A percentile compares a stretch with the other conserved stretches of the same genome.
Conservation (phyloP, 148 eudicot species). For the Diospyros lotus region DNA sequence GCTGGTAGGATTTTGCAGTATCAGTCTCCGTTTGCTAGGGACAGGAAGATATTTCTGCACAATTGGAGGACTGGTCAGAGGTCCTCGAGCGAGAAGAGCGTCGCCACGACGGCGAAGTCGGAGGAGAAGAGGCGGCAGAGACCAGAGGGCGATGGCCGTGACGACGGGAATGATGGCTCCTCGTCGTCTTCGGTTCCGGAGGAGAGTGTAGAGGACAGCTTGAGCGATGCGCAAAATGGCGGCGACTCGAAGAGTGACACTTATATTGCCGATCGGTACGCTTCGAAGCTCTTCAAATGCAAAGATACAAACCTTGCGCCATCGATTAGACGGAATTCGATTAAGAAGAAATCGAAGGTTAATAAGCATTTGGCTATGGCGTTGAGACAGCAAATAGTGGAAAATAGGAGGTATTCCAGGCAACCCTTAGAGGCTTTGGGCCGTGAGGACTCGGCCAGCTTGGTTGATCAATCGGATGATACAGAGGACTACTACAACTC, state of each 20-base stretch:
- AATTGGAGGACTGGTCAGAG: conserved; percentile 72
- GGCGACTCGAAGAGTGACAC: conserved; percentile 74
- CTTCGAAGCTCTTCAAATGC: conserved; percentile 44
- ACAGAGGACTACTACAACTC: conserved; percentile 54
- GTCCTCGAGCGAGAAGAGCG: conserved; percentile 70
- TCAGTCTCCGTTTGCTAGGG: conserved; percentile 22
- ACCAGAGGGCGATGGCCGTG: conserved; percentile 25
- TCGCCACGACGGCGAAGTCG: conserved; percentile 14
- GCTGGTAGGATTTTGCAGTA: background rate
- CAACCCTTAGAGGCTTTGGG: conserved; percentile 30
- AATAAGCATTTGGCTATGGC: conserved; percentile 34
- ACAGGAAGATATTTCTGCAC: conserved; percentile 59
- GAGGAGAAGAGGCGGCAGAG: conserved; percentile 6
- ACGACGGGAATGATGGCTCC: conserved; percentile 41
- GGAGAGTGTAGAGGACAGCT: conserved; percentile 61
- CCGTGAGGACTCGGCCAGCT: conserved; percentile 51
- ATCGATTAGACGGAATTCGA: conserved; percentile 35
- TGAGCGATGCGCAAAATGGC: conserved; percentile 61
- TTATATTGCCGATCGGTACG: conserved; percentile 42
- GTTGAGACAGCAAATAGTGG: conserved; percentile 32
- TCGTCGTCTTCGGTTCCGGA: conserved; percentile 37
- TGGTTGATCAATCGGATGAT: conserved; percentile 70
- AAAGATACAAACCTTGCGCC: conserved; percentile 41
- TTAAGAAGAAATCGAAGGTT: conserved; percentile 56
- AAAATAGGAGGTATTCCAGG: conserved; percentile 28